Evolutionary conservation across 306 rosid genomes (phyloP), one percentile per base, ranked within the genome.

Genomic region (Pterocarpus macrocarpus): DNA sequence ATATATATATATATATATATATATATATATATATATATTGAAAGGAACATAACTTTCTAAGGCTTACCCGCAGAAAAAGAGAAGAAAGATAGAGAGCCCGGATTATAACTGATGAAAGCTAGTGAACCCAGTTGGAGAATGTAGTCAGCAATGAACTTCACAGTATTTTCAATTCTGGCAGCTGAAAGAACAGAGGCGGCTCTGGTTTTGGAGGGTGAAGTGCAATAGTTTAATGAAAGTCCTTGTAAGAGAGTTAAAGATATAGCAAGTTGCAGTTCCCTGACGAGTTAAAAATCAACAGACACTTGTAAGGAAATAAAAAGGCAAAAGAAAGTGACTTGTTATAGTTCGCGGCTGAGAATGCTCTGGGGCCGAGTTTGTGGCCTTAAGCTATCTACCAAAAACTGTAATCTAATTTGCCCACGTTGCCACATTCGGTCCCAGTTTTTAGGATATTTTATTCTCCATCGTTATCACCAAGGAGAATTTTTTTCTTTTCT

Each of bases 341-440:
- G 55, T 12, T 47, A 55, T 55, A 34, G 61, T 76, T 89, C 86
- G 97, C 89, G 97, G 92, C 91, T 88, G 86, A 89, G 80, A 71
- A 82, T 50, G 66, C 5, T 73, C 63, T 13, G 77, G 69, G 32
- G 9, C 0, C 3, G 55, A 70, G 69, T 71, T 86, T 64, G 97
- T 91, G 97, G 97, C 84, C 77, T 73, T 35, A 86, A 88, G 34
- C 0, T 17, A 71, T 65, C 86, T 95, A 89, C 89, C 94, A 78
- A 87, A 88, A 93, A 73, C 91, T 39, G 71, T 28, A 65, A 3
- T 2, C 7, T 14, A 55, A 88, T 84, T 89, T 68, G 85, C 0
- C 64, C 89, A 76, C 79, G 84, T 82, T 74, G 45, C 35, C 0
- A 2, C 2, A 11, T 10, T 28, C 7, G 86, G 85, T 10, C 90